Evolutionary conservation across 352 stramenopile species (phyloP).

Genomic region (Pythium scleroteichum): DNA sequence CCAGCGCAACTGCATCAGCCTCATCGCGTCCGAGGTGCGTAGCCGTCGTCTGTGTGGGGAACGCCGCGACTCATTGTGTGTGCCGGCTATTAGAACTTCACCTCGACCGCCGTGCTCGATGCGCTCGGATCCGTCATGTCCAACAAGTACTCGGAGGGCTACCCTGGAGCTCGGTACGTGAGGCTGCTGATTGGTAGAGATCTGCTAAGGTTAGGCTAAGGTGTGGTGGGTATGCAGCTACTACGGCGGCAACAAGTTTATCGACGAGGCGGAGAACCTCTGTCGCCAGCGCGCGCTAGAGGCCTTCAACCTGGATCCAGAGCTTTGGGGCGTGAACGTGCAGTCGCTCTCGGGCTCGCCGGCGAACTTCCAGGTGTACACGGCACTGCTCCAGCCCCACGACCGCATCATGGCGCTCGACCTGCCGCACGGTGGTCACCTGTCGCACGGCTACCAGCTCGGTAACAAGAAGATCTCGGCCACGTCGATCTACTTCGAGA

Average conservation of each 20-base stretch:
- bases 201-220: constrained; percentile 93
- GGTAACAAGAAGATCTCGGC: constrained; percentile 99
- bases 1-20: constrained; percentile 96
- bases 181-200: no score
- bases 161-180: constrained; percentile 89
- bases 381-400: constrained; percentile 96
- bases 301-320: constrained; percentile 95
- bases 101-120: constrained; percentile 96
- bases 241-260: constrained; percentile 99
- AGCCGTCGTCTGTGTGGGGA: background rate
- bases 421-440: constrained; percentile 97
- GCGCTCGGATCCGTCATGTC: constrained; percentile 98
- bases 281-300: constrained; percentile 97
- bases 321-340: constrained; percentile 96
- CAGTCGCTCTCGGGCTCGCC: constrained; percentile 98
- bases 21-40: constrained; percentile 97
- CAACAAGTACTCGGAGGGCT: constrained; percentile 99
- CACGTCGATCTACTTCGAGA: constrained; percentile 99
- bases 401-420: constrained; percentile 99
- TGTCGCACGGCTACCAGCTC: constrained; percentile 99
- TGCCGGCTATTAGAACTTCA: constrained; percentile 98
- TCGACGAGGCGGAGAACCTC: constrained; percentile 98
- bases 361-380: constrained; percentile 99
- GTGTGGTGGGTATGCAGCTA: constrained; percentile 75
- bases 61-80: background rate